Evolutionary conservation across 2,329 filamentous ascomycete genomes (phyloP), one percentile per base, ranked within the genome.

Genomic region (Escovopsis weberi): DNA sequence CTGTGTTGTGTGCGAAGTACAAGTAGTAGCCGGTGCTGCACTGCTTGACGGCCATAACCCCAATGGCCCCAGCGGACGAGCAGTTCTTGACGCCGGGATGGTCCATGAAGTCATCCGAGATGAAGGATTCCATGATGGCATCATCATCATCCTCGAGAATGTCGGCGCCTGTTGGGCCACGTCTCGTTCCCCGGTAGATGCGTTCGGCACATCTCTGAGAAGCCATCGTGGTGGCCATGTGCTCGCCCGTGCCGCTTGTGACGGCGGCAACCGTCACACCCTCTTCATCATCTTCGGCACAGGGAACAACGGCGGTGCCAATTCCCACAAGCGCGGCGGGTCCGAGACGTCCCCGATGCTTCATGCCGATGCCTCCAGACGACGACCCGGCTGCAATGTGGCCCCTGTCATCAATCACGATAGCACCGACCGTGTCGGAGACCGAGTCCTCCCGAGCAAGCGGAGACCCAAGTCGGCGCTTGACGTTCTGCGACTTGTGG

Each of bases 321-420:
- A 96, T 78, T 7, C 91, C 89, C 12, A 96, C 85, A 12, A 98
- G 72, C 18, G 91, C 91, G 32, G 91, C 93, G 30, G 91, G 91
- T 0, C 91, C 93, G 48, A 94, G 75, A 33, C 91, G 82, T 6
- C 91, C 93, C 46, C 79, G 78, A 60, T 94, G 88, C 59, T 98
- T 98, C 89, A 98, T 95, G 26, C 91, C 89, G 57, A 98, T 98
- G 1, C 91, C 91, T 6, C 91, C 91, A 12, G 93, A 98, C 2
- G 91, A 98, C 2, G 91, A 94, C 12, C 83, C 91, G 4, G 89
- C 91, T 4, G 93, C 89, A 56, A 98, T 94, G 45, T 82, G 81
- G 12, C 91, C 91, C 51, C 73, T 75, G 40, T 74, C 73, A 55
- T 98, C 91, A 48, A 98, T 80, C 10, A 87, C 91, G 55, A 98